A percentile compares a stretch with the other conserved stretches of the same genome.
These are phyloP conservation scores for Prosopis cineraria DNA, from an alignment of 306 rosid species.

Conservation along the genomic window DNA sequence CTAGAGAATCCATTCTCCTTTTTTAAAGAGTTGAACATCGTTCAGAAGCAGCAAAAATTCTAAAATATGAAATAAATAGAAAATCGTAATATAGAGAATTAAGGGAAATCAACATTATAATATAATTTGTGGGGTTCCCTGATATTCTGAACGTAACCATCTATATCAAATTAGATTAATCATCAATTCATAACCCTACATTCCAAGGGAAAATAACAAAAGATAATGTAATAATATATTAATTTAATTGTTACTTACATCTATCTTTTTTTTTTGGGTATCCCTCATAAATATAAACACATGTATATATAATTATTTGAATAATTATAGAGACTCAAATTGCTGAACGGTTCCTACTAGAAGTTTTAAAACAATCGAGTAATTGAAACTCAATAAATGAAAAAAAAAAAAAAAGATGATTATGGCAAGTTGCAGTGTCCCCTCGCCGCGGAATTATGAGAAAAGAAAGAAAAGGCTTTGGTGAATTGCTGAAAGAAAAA, in stretches of 20 bases:
- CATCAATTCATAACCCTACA: neutral
- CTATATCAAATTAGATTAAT: neutral
- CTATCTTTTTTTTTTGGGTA: neutral
- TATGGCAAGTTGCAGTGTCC: neutral
- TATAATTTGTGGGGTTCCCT: neutral
- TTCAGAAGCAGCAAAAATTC: neutral
- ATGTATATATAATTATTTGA: neutral
- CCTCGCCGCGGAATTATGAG: constrained; percentile 1
- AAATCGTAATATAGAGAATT: neutral
- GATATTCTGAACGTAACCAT: neutral
- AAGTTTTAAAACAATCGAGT: neutral
- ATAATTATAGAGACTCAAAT: neutral
- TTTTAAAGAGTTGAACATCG: neutral
- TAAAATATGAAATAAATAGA: neutral
- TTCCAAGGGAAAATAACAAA: neutral
- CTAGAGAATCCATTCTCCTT: too few species aligned
- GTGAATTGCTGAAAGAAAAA: neutral
- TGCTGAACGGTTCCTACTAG: neutral
- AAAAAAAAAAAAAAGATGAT: neutral
- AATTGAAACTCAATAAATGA: neutral
- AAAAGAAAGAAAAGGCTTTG: neutral
- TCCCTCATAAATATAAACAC: neutral
- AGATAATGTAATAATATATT: neutral
- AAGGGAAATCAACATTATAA: neutral
- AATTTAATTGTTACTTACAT: neutral